phyloP scores from a whole-genome alignment of 2,329 filamentous ascomycete genomes.

The Didymella keratinophila region DNA sequence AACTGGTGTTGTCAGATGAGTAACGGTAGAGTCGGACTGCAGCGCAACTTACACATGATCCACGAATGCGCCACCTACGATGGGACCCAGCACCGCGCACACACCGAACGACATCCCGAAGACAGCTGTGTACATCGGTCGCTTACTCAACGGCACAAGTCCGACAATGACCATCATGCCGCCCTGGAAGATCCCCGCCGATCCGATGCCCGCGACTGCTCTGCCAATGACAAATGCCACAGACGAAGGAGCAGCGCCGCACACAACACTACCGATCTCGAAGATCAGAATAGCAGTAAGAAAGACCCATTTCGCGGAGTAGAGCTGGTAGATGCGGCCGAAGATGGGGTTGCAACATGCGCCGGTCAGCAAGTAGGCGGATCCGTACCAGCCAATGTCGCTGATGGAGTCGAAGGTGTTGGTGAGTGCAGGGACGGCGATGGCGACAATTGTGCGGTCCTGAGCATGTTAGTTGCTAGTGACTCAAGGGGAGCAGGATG shows the following conservation, averaged over 20 bases:
- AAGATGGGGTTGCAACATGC: slow-evolving; percentile 57
- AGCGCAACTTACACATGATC: slow-evolving; percentile 37
- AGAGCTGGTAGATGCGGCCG: slow-evolving; percentile 59
- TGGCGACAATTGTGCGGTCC: slow-evolving; percentile 33
- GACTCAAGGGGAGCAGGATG: background rate
- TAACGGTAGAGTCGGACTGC: background rate
- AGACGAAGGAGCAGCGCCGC: slow-evolving; percentile 53
- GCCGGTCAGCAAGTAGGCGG: slow-evolving; percentile 55
- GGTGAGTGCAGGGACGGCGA: slow-evolving; percentile 40
- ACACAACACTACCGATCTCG: slow-evolving; percentile 53
- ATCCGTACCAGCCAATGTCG: slow-evolving; percentile 44
- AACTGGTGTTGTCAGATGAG: slow-evolving; percentile 4
- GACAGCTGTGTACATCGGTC: slow-evolving; percentile 56
- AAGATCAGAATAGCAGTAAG: slow-evolving; percentile 52
- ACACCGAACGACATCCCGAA: slow-evolving; percentile 57
- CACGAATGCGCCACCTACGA: slow-evolving; percentile 48
- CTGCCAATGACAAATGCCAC: slow-evolving; percentile 57
- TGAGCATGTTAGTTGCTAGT: background rate
- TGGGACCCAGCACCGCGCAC: slow-evolving; percentile 42
- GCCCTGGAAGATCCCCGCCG: slow-evolving; percentile 56
- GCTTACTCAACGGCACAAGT: slow-evolving; percentile 52
- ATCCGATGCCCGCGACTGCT: slow-evolving; percentile 58
- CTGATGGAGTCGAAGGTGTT: slow-evolving; percentile 37
- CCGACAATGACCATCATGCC: slow-evolving; percentile 54
- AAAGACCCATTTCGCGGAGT: slow-evolving; percentile 51